phyloP scores from a whole-genome alignment of 208 protist genomes.

The Trypanosoma lewisi region DNA sequence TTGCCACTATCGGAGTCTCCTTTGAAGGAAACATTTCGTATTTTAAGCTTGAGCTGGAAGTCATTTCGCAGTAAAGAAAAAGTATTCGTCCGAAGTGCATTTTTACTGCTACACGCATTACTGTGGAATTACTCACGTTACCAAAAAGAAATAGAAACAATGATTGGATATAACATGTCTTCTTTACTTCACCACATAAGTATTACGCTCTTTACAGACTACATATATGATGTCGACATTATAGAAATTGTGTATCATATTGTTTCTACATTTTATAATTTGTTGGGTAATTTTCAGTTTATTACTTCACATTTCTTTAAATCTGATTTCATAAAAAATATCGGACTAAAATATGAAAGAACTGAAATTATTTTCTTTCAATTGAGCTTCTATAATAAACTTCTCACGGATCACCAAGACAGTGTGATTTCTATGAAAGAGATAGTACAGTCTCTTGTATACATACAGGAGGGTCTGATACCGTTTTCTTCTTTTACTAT shows the following conservation, averaged over 20 bases:
- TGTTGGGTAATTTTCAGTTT: constrained; percentile 20
- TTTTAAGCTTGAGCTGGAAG: constrained; percentile 12
- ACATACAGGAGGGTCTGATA: constrained; percentile 20
- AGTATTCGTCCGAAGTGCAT: constrained; percentile 15
- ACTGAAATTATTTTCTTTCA: constrained; percentile 21
- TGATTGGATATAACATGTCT: constrained; percentile 15
- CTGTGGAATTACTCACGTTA: constrained; percentile 27
- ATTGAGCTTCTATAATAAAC: constrained; percentile 9
- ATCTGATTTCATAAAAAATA: constrained; percentile 10
- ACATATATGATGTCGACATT: constrained; percentile 8
- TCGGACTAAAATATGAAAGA: constrained; percentile 2
- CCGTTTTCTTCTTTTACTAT: constrained; percentile 1
- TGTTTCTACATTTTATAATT: constrained; percentile 12
- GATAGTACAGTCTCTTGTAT: constrained; percentile 5
- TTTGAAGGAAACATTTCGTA: constrained; percentile 20
- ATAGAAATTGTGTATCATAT: constrained; percentile 22
- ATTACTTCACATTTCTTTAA: constrained; percentile 14
- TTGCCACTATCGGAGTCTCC: neutral
- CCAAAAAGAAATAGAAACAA: constrained; percentile 23
- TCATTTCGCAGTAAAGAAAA: constrained; percentile 10
- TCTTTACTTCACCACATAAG: constrained; percentile 13
- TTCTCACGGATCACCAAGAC: constrained; percentile 2
- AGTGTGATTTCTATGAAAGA: neutral
- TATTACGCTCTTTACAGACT: constrained; percentile 1
- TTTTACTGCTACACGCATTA: constrained; percentile 28